phyloP scores from a whole-genome alignment of 2,329 filamentous ascomycete species.

The Pseudopithomyces chartarum region DNA sequence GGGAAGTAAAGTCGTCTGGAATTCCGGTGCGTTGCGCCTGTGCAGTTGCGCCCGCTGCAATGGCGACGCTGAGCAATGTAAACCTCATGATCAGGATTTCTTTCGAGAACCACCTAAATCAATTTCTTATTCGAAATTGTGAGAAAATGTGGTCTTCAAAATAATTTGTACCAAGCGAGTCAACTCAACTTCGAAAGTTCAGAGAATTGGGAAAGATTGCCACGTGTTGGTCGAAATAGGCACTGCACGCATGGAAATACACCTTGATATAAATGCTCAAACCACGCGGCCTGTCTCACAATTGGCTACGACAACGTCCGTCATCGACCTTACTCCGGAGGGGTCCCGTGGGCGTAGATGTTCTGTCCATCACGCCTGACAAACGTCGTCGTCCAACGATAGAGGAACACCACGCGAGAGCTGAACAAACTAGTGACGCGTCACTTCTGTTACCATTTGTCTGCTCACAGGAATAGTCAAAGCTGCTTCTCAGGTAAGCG shows the following conservation, averaged over 20 bases:
- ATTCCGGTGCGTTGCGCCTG: not conserved
- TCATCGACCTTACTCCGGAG: constrained; percentile 4
- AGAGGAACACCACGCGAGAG: not conserved
- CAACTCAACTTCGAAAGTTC: not conserved
- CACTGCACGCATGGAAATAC: not conserved
- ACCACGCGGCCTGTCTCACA: constrained; percentile 6
- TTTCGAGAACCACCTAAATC: not conserved
- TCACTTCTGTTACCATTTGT: not conserved
- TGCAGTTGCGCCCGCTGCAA: constrained; percentile 1
- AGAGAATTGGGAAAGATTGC: not conserved
- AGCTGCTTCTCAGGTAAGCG: not conserved
- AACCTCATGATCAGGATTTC: constrained; percentile 6
- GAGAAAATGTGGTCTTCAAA: not conserved
- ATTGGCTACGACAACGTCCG: not conserved
- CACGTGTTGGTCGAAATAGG: not conserved
- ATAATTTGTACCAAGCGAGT: not conserved
- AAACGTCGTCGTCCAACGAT: not conserved
- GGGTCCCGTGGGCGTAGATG: not conserved
- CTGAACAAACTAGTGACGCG: not conserved
- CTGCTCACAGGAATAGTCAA: not conserved
- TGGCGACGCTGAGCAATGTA: constrained; percentile 9
- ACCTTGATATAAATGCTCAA: constrained; percentile 10
- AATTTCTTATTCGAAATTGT: not conserved
- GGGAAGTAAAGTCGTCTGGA: not conserved
- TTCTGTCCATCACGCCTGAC: not conserved